These are phyloP conservation scores for Mytilinidion resinicola DNA, from an alignment of 495 filamentous ascomycete species.

Conservation along the genomic window DNA sequence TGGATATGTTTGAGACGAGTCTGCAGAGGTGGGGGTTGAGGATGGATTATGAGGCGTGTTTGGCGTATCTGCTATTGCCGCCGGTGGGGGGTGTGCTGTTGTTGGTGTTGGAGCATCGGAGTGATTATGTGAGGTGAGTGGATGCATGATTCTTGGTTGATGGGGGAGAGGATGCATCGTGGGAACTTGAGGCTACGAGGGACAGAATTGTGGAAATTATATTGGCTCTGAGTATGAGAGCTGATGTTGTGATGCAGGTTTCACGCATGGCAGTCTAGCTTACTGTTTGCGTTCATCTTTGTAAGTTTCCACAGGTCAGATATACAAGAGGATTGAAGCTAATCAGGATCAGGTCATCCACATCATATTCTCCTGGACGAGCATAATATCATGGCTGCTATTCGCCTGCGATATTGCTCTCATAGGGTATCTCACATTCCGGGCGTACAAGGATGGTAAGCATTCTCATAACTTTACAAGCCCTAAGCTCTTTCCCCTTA, in stretches of 20 bases:
- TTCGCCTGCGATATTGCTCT: slow-evolving; percentile 66
- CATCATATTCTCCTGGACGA: slow-evolving; percentile 76
- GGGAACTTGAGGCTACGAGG: neutral
- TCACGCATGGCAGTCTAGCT: slow-evolving; percentile 89
- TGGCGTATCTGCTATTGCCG: slow-evolving; percentile 83
- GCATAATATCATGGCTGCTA: slow-evolving; percentile 75
- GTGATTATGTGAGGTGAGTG: slow-evolving; percentile 82
- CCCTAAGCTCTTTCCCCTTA: neutral
- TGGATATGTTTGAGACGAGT: slow-evolving; percentile 64
- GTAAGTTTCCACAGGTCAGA: slow-evolving; percentile 40
- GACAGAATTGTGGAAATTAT: too few relatives aligned
- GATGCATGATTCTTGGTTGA: neutral
- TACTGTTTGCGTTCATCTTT: slow-evolving; percentile 81
- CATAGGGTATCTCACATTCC: slow-evolving; percentile 69
- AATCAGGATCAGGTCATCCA: slow-evolving; percentile 55
- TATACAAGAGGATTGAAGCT: neutral
- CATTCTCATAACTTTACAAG: neutral
- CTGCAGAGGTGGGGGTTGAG: slow-evolving; percentile 47
- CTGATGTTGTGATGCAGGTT: slow-evolving; percentile 52
- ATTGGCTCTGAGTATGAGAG: neutral
- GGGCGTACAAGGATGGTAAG: slow-evolving; percentile 77
- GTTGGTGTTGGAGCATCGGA: slow-evolving; percentile 83
- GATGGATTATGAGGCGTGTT: slow-evolving; percentile 74
- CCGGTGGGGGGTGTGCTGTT: slow-evolving; percentile 81
- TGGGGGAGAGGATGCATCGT: neutral